These are phyloP conservation scores for Colletotrichum theobromicola DNA, from an alignment of 2,329 filamentous ascomycete genomes.

Conservation along the genomic window DNA sequence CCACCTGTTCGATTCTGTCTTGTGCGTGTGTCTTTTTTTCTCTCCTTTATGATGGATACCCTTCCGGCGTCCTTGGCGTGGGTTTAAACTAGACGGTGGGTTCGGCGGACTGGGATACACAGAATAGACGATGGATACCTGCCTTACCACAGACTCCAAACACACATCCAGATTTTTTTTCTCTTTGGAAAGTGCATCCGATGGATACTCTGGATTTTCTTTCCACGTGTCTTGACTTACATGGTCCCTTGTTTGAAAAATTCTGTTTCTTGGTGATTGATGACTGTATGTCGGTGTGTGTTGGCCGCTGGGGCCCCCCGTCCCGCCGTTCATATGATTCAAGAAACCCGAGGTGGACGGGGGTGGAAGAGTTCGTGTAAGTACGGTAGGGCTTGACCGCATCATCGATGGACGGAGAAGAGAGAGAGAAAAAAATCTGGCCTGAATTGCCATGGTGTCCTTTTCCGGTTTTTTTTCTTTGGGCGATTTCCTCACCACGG, in stretches of 20 bases:
- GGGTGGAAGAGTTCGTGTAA: not conserved
- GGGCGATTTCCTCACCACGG: not conserved
- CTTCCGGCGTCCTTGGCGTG: conserved; percentile 18
- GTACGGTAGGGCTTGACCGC: not conserved
- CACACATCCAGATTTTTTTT: not conserved
- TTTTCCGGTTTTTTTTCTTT: not conserved
- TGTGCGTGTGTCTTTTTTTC: not conserved
- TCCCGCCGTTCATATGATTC: not conserved
- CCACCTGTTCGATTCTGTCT: not conserved
- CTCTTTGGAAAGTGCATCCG: not conserved
- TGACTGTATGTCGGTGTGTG: not conserved
- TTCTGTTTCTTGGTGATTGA: not conserved
- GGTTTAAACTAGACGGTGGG: conserved; percentile 1
- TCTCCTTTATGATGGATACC: conserved; percentile 13
- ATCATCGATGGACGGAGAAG: not conserved
- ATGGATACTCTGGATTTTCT: not conserved
- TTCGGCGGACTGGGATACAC: not conserved
- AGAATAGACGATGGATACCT: conserved; percentile 2
- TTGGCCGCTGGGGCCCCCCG: not conserved
- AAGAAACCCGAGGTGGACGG: not conserved
- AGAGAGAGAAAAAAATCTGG: too few relatives aligned
- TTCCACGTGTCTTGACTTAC: not conserved
- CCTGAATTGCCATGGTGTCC: not conserved
- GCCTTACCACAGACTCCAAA: not conserved
- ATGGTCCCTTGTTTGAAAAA: not conserved